Evolutionary conservation across 1,284 basidiomycete genomes (phyloP), one percentile per base, ranked within the genome.

Genomic region (Cryptococcus sp.): DNA sequence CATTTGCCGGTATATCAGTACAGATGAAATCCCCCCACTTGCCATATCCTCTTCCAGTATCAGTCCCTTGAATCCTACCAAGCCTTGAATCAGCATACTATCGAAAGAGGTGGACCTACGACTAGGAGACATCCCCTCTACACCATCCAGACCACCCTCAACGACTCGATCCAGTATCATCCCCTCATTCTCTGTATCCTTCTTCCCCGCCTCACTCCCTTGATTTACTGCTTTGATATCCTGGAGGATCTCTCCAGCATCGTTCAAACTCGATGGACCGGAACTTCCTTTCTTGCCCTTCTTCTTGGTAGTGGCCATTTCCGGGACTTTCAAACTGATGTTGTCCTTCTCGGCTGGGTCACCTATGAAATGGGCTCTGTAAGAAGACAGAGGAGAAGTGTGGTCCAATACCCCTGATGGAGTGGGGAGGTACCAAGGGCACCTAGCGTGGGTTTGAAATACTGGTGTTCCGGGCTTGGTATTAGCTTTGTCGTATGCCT

Each of bases 161-260:
- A 87, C 87, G 3, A 86, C 85, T 47, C 89, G 81, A 70, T 92
- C 87, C n/a, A 91, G 80, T 25, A 84, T 78, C 90, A 92, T 92
- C 0, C 86, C 86, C 22, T 69, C 61, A 68, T 53, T 53, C 40
- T 39, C 22, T 16, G 41, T 34, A 4, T 28, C 28, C 11, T 28
- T 28, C 28, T 28, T 28, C 28, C 28, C 28, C 28, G 11, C n/a
- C n/a, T n/a, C n/a, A n/a, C n/a, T 28, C 28, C 28, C 28, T 28
- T 28, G 5, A 4, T 28, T 28, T 11, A 2, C 13, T 16, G 47
- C 23, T 22, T 47, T 47, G 37, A 24, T 31, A 14, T 16, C 14
- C 31, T 36, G 18, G n/a, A 31, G 42, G 22, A 23, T 23, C 14
- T n/a, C 83, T 53, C 41, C 47, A 21, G 28, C 39, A 28, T 28